These are phyloP conservation scores for Diospyros kaki DNA, from an alignment of 148 eudicot species.

Conservation along the genomic window DNA sequence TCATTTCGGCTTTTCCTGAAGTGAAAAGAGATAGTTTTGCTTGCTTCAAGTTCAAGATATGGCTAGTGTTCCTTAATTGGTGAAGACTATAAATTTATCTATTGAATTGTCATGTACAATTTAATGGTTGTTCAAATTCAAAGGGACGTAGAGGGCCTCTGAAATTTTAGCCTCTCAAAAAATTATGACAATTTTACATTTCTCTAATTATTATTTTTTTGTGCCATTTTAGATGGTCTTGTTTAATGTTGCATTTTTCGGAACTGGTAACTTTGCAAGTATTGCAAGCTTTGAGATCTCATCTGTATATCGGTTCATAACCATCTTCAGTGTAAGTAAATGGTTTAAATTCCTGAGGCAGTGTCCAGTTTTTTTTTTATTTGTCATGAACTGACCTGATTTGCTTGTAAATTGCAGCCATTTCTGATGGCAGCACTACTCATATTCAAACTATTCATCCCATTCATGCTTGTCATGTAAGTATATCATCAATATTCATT, in stretches of 20 bases:
- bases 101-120: neutral
- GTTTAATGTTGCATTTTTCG: slow-evolving; percentile 92
- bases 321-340: slow-evolving; percentile 83
- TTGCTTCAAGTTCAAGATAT: neutral
- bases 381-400: slow-evolving; percentile 22
- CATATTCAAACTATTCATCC: slow-evolving; percentile 82
- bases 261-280: slow-evolving; percentile 97
- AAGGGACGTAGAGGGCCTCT: neutral
- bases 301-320: slow-evolving; percentile 95
- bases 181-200: neutral
- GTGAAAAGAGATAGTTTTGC: neutral
- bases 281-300: slow-evolving; percentile 99
- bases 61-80: neutral
- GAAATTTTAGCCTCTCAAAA: neutral
- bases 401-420: slow-evolving; percentile 58
- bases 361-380: neutral
- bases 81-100: neutral
- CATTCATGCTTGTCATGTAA: slow-evolving; percentile 98
- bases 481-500: slow-evolving; percentile 21
- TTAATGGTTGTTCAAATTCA: neutral
- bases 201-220: slow-evolving; percentile 1
- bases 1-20: neutral
- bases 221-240: slow-evolving; percentile 65
- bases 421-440: slow-evolving; percentile 96
- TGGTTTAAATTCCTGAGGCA: neutral